Percentiles rank a stretch among this genome's conserved stretches.
Evolutionary conservation across 352 stramenopile species (phyloP).

Genomic region (Phytophthora lateralis): DNA sequence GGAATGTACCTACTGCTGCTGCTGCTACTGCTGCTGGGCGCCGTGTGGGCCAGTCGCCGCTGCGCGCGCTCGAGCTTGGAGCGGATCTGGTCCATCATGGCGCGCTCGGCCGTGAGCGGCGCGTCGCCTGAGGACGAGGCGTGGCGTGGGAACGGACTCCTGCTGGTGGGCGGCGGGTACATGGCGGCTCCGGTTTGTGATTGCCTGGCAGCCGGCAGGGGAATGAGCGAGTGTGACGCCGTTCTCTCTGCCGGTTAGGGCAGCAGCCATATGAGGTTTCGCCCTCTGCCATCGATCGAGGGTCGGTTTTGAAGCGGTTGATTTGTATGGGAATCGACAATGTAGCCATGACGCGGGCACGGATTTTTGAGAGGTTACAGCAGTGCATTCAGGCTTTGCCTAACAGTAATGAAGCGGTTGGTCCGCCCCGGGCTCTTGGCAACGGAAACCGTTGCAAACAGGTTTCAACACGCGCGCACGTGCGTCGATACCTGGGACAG

Average conservation of each 20-base stretch:
- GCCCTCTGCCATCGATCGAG: constrained; percentile 21
- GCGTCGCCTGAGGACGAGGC: constrained; percentile 12
- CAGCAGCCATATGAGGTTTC: constrained; percentile 6
- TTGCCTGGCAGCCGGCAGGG: not conserved
- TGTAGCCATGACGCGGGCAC: constrained; percentile 12
- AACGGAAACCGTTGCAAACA: not conserved
- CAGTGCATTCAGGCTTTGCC: not conserved
- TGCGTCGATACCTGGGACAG: constrained; percentile 6
- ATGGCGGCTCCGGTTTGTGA: not conserved
- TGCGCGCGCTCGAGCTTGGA: constrained; percentile 69
- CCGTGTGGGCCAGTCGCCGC: constrained; percentile 49
- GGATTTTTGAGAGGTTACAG: not conserved
- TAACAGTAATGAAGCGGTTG: not conserved
- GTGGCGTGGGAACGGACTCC: constrained; percentile 10
- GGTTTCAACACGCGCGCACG: constrained; percentile 16
- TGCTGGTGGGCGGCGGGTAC: constrained; percentile 21
- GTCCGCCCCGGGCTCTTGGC: not conserved
- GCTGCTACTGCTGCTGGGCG: constrained; percentile 20
- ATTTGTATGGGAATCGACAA: constrained; percentile 13
- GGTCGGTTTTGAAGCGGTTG: not conserved
- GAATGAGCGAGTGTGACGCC: constrained; percentile 22
- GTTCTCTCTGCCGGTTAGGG: constrained; percentile 1
- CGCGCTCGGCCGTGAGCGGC: constrained; percentile 60
- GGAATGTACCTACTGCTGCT: constrained; percentile 44
- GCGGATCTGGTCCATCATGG: constrained; percentile 77